Conservation (phyloP, 495 filamentous ascomycete species). For the Annulohypoxylon maeteangense region DNA sequence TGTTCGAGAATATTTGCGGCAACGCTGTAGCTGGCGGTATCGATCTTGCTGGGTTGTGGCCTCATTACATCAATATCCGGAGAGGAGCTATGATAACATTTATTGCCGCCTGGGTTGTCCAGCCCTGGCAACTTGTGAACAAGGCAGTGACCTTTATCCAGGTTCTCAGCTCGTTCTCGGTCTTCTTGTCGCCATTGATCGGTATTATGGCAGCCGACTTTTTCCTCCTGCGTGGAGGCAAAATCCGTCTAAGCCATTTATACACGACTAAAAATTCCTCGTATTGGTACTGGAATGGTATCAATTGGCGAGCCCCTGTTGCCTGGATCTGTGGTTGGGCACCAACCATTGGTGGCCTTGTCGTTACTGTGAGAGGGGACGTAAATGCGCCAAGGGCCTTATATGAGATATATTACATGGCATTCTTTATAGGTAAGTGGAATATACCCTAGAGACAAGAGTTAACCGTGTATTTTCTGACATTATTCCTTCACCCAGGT, state of each 20-base stretch:
- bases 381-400: slow-evolving; percentile 42
- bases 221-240: slow-evolving; percentile 46
- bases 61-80: slow-evolving; percentile 62
- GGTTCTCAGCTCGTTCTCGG: slow-evolving; percentile 60
- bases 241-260: slow-evolving; percentile 48
- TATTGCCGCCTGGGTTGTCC: slow-evolving; percentile 52
- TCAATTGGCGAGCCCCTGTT: slow-evolving; percentile 50
- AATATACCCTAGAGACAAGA: not conserved
- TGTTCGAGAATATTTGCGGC: slow-evolving; percentile 46
- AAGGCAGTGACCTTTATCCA: slow-evolving; percentile 61
- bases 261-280: slow-evolving; percentile 38
- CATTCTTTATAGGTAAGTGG: slow-evolving; percentile 50
- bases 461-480: not conserved
- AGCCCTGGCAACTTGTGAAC: slow-evolving; percentile 64
- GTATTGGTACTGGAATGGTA: slow-evolving; percentile 52
- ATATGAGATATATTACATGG: slow-evolving; percentile 50
- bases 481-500: slow-evolving; percentile 26
- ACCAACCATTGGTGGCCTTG: slow-evolving; percentile 49
- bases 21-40: slow-evolving; percentile 53
- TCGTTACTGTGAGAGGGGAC: slow-evolving; percentile 43
- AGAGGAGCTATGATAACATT: slow-evolving; percentile 59
- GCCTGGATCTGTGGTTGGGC: slow-evolving; percentile 51
- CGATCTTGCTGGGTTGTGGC: slow-evolving; percentile 58
- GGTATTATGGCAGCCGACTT: slow-evolving; percentile 48
- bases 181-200: slow-evolving; percentile 59